Evolutionary conservation across 495 filamentous ascomycete genomes (phyloP).

Genomic region (Penicillium pancosmium): DNA sequence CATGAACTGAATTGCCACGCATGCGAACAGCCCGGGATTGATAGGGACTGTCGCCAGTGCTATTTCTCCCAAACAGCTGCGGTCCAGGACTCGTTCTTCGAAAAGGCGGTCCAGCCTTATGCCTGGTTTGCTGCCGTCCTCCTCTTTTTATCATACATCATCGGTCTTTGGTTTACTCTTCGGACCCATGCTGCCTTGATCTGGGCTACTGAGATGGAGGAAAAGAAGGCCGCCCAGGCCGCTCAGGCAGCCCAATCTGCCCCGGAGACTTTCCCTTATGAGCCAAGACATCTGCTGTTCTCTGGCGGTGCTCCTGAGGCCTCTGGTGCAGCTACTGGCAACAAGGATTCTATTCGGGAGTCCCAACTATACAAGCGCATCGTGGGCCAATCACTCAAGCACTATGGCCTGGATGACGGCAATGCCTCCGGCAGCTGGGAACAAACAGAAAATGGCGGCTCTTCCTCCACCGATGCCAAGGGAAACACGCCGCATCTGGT

Average conservation of each 20-base stretch:
- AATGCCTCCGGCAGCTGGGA: constrained; percentile 48
- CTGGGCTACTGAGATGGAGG: constrained; percentile 86
- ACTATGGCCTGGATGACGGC: constrained; percentile 65
- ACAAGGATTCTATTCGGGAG: constrained; percentile 65
- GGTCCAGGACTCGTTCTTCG: constrained; percentile 82
- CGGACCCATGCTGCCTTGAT: constrained; percentile 96
- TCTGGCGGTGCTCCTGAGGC: constrained; percentile 36
- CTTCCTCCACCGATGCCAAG: constrained; percentile 18
- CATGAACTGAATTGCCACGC: constrained; percentile 90
- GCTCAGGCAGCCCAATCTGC: constrained; percentile 14
- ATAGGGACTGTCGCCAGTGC: constrained; percentile 83
- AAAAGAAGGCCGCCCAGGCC: constrained; percentile 63
- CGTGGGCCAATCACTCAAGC: constrained; percentile 81
- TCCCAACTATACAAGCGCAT: constrained; percentile 92
- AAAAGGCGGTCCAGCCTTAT: constrained; percentile 88
- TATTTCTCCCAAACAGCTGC: constrained; percentile 91
- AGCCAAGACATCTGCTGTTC: constrained; percentile 39
- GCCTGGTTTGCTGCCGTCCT: constrained; percentile 83
- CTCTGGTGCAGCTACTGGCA: constrained; percentile 24
- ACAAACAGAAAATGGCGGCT: constrained; percentile 24
- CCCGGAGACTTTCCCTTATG: constrained; percentile 44
- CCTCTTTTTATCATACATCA: constrained; percentile 90
- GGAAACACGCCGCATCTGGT: constrained; percentile 65
- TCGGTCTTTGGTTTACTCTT: constrained; percentile 94
- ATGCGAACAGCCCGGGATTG: constrained; percentile 55